phyloP scores from a whole-genome alignment of 495 filamentous ascomycete genomes.

The Stereocaulon alpinum region DNA sequence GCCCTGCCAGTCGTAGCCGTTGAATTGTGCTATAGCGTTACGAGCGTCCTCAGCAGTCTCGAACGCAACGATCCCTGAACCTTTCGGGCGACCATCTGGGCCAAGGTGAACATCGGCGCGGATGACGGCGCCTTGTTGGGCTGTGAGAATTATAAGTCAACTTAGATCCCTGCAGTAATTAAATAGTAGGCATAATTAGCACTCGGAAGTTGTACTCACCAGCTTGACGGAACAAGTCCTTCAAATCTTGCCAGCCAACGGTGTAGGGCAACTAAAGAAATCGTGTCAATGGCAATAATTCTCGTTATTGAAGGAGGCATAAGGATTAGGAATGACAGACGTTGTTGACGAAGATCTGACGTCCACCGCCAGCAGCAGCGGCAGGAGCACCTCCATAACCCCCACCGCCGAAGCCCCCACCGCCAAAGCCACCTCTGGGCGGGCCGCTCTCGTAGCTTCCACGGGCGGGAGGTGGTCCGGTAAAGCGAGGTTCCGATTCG shows the following conservation, averaged over 20 bases:
- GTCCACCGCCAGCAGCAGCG: slow-evolving; percentile 46
- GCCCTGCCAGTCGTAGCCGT: slow-evolving; percentile 98
- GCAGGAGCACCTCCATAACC: slow-evolving; percentile 36
- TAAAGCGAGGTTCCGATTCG: slow-evolving; percentile 91
- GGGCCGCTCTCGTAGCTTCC: slow-evolving; percentile 46
- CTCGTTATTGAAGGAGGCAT: slow-evolving; percentile 13
- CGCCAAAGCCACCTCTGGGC: slow-evolving; percentile 36
- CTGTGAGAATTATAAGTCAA: slow-evolving; percentile 39
- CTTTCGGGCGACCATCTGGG: slow-evolving; percentile 84
- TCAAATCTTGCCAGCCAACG: slow-evolving; percentile 97
- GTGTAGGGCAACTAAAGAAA: slow-evolving; percentile 80
- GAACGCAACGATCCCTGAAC: slow-evolving; percentile 93
- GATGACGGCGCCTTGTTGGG: slow-evolving; percentile 68
- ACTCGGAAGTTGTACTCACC: slow-evolving; percentile 48
- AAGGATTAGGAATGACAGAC: slow-evolving; percentile 54
- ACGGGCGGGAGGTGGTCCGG: slow-evolving; percentile 57
- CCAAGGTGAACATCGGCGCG: slow-evolving; percentile 93
- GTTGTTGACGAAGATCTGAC: slow-evolving; percentile 95
- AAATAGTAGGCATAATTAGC: slow-evolving; percentile 11
- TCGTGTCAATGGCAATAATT: slow-evolving; percentile 22
- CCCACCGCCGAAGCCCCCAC: slow-evolving; percentile 42
- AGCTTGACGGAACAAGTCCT: slow-evolving; percentile 97
- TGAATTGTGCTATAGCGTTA: slow-evolving; percentile 92
- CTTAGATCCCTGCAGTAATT: slow-evolving; percentile 24
- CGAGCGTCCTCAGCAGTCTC: slow-evolving; percentile 89